A percentile compares a stretch with the other conserved stretches of the same genome.
Conservation (phyloP, 129 eudicot genomes). For the Arctium minus region DNA sequence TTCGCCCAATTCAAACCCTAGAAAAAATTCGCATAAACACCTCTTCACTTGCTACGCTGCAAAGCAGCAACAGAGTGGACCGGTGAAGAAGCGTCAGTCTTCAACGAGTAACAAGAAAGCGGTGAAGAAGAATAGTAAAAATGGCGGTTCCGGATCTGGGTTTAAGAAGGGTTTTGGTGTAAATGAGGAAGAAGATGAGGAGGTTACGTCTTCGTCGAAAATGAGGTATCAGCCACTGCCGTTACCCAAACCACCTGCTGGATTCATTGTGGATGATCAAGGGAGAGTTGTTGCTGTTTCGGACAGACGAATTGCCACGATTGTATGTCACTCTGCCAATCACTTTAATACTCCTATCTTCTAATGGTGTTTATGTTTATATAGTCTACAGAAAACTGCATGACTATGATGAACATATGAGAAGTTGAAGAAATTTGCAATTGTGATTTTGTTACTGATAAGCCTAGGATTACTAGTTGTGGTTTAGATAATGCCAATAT, state of each 20-base stretch:
- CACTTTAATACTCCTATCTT: not conserved
- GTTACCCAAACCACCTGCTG: slow-evolving; percentile 94
- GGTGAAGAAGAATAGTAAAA: slow-evolving; percentile 18
- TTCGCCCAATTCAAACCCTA: slow-evolving; percentile 32
- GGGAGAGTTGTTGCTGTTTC: slow-evolving; percentile 77
- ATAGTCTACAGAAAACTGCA: not conserved
- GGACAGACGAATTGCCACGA: slow-evolving; percentile 63
- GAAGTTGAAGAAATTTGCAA: not conserved
- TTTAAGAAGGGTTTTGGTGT: slow-evolving; percentile 29
- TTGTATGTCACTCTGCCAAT: slow-evolving; percentile 40
- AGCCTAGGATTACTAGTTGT: not conserved
- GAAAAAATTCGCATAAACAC: not conserved
- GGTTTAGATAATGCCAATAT: slow-evolving; percentile 2
- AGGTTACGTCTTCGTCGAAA: slow-evolving; percentile 21
- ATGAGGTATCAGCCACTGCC: slow-evolving; percentile 46
- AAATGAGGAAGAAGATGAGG: slow-evolving; percentile 19
- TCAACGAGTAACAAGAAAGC: slow-evolving; percentile 15
- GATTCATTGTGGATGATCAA: slow-evolving; percentile 79
- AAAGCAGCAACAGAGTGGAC: slow-evolving; percentile 33
- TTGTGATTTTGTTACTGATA: not conserved
- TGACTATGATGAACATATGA: not conserved
- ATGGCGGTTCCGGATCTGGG: slow-evolving; percentile 22
- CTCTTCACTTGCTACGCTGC: slow-evolving; percentile 32
- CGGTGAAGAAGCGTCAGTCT: slow-evolving; percentile 34
- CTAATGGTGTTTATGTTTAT: not conserved